Conservation (phyloP, 495 filamentous ascomycete species). For the Talaromyces stipitatus region DNA sequence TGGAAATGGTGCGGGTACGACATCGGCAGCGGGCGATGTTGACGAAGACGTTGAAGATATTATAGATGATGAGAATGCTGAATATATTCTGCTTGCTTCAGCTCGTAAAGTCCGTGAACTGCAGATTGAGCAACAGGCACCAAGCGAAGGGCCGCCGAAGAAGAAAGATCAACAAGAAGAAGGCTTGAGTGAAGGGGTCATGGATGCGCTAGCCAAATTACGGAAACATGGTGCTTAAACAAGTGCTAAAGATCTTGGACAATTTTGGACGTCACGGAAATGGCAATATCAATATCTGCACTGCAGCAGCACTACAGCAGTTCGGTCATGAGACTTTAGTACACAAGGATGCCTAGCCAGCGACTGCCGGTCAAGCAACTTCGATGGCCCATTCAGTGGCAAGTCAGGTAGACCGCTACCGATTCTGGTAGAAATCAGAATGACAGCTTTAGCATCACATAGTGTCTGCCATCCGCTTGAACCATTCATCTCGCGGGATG, state of each 20-base stretch:
- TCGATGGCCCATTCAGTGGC: neutral
- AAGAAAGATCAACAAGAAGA: constrained; percentile 14
- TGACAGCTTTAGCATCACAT: too few species aligned
- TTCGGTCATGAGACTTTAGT: neutral
- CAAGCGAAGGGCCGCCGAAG: neutral
- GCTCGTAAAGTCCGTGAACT: constrained; percentile 1
- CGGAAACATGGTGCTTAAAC: constrained; percentile 21
- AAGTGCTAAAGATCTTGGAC: too few species aligned
- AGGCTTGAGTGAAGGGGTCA: constrained; percentile 42
- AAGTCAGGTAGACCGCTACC: neutral
- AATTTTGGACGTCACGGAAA: too few species aligned
- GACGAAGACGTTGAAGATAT: constrained; percentile 21
- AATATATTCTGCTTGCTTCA: constrained; percentile 19
- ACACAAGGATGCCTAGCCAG: neutral
- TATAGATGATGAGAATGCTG: constrained; percentile 31
- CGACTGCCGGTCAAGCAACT: neutral
- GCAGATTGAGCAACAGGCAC: neutral
- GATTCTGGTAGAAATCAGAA: neutral
- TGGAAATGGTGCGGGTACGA: constrained; percentile 24
- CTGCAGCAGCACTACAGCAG: neutral
- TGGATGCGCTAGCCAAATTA: constrained; percentile 50
- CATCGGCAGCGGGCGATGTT: constrained; percentile 22
- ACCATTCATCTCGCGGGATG: too few species aligned
- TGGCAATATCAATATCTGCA: neutral
- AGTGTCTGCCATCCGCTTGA: too few species aligned